phyloP scores from a whole-genome alignment of 352 stramenopile genomes.

The Globisporangium mamillatum region DNA sequence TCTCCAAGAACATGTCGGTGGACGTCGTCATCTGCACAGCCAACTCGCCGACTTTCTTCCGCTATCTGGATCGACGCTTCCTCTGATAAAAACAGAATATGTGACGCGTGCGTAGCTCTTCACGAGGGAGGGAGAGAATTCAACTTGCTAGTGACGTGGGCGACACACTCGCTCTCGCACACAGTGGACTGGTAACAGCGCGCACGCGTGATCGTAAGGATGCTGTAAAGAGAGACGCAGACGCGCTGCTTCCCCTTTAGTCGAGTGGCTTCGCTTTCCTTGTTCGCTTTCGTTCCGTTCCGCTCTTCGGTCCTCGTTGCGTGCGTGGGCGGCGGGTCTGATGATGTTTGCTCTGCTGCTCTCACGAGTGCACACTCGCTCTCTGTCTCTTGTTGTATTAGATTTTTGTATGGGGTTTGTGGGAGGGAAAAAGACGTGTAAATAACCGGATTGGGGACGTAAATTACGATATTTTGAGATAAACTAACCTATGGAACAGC shows the following conservation, averaged over 20 bases:
- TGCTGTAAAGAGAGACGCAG: not conserved
- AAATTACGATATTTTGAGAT: not conserved
- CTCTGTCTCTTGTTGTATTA: constrained; percentile 3
- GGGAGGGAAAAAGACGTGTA: not conserved
- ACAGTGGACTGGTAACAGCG: not conserved
- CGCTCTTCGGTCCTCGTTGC: not conserved
- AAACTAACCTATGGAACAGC: not conserved
- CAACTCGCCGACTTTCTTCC: not conserved
- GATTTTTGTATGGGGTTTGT: not conserved
- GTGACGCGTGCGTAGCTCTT: constrained; percentile 4
- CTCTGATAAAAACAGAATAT: not conserved
- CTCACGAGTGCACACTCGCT: constrained; percentile 7
- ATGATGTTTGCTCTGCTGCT: not conserved
- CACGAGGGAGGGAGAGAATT: not conserved
- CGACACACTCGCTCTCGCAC: not conserved
- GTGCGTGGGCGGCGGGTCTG: not conserved
- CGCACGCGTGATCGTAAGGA: not conserved
- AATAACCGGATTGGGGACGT: not conserved
- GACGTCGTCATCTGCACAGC: constrained; percentile 31
- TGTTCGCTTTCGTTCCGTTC: not conserved
- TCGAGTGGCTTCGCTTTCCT: not conserved
- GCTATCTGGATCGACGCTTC: not conserved
- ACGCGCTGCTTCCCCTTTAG: not conserved
- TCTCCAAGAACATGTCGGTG: constrained; percentile 59
- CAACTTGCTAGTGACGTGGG: not conserved